Evolutionary conservation across 2,329 filamentous ascomycete species (phyloP), one percentile per base, ranked within the genome.

Genomic region (Neonectria faginata): DNA sequence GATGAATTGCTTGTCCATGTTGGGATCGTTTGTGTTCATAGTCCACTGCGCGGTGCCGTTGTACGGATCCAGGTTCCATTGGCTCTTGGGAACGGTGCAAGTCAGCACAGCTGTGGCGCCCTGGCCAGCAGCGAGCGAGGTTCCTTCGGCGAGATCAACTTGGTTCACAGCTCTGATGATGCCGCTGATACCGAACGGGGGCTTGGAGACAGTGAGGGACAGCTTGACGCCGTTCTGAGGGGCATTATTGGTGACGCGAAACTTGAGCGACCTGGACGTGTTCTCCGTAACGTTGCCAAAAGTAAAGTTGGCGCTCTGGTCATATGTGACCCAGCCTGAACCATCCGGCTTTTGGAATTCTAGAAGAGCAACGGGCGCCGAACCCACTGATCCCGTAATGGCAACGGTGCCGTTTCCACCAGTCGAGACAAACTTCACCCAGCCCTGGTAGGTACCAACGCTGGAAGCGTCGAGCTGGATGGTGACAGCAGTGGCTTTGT

Each of bases 141-240:
- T 86, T 3, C 87, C 87, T 70, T 89, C 87, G 0, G 83, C 86
- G 1, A 89, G 81, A 52, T 88, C 87, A 9, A 87, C 79, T 18
- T 84, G 80, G 71, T 89, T 89, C 12, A 79, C 80, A 0, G 86
- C 84, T 20, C 81, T 79, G 42, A 89, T 81, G 22, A 88, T 82
- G 3, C 85, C 84, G n/a, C 77, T 69, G 3, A 86, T 79, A 14
- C 85, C 86, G 57, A 86, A 88, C 0, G 87, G 87, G 4, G 86
- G 86, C 71, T 89, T 89, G 0, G 87, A 89, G 2, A 89, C 85
- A 0, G 86, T 88, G 14, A 89, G 75, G 0, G 83, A 85, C 1
- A 89, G 79, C 1, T 76, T 76, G 12, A 85, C 81, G 6, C 81
- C 81, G 2, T 82, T 83, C 0, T 75, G 54, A 0, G 79, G 74